Evolutionary conservation across 805 yeast genomes (phyloP).

Genomic region (Barnettozyma pratensis): DNA sequence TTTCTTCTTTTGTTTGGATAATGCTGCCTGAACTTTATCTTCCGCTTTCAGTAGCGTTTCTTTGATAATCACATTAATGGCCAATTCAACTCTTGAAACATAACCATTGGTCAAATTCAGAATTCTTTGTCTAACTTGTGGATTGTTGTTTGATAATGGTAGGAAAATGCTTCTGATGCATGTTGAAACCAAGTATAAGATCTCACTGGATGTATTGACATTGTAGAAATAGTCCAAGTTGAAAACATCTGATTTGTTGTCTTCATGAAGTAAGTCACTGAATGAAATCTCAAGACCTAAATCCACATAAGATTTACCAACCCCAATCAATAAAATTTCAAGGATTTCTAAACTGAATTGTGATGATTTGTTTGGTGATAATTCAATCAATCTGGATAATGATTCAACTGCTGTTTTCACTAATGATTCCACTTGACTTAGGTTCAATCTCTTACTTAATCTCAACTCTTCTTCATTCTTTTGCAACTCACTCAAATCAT

Average conservation of each 20-base stretch:
- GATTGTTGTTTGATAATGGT: constrained; percentile 63
- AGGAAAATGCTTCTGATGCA: constrained; percentile 70
- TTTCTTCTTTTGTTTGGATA: constrained; percentile 66
- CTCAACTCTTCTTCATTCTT: constrained; percentile 3
- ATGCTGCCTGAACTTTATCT: constrained; percentile 41
- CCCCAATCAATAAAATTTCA: constrained; percentile 59
- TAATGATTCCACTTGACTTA: constrained; percentile 53
- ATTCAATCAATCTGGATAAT: constrained; percentile 69
- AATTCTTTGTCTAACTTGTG: constrained; percentile 53
- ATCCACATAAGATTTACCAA: constrained; percentile 72
- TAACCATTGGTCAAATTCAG: constrained; percentile 57
- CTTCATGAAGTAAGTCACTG: constrained; percentile 36
- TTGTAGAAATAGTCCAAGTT: constrained; percentile 44
- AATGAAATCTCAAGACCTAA: constrained; percentile 70
- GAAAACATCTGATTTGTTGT: constrained; percentile 26
- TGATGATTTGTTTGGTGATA: constrained; percentile 55
- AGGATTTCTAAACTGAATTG: constrained; percentile 61
- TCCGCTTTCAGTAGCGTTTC: constrained; percentile 53
- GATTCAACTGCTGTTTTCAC: constrained; percentile 72
- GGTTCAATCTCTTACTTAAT: constrained; percentile 23
- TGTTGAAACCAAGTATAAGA: constrained; percentile 60
- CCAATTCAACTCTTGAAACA: constrained; percentile 55
- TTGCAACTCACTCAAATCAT: constrained; percentile 4
- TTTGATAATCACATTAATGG: constrained; percentile 57
- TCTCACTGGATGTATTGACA: constrained; percentile 51